Evolutionary conservation across 352 stramenopile genomes (phyloP).

Genomic region (Phytophthora rubi): DNA sequence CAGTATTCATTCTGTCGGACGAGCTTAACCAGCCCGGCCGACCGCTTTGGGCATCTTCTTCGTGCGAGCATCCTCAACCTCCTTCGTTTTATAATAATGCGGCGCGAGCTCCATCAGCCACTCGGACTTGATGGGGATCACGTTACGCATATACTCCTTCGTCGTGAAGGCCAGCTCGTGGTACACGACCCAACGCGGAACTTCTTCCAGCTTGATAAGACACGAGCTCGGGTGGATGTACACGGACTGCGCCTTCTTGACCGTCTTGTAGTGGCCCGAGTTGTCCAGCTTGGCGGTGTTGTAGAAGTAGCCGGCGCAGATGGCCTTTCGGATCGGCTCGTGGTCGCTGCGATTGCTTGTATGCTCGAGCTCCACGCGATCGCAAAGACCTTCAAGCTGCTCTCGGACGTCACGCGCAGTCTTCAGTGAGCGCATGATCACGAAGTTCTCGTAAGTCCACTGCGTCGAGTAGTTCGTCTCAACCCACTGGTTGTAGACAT

Average conservation of each 20-base stretch:
- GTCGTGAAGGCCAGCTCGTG: slow-evolving; percentile 99
- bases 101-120: slow-evolving; percentile 99
- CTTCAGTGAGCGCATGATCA: slow-evolving; percentile 98
- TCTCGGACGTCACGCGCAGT: slow-evolving; percentile 98
- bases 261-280: slow-evolving; percentile 98
- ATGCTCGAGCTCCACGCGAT: slow-evolving; percentile 97
- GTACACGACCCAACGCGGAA: slow-evolving; percentile 97
- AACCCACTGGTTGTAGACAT: slow-evolving; percentile 98
- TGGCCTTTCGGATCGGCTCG: slow-evolving; percentile 96
- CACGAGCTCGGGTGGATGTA: slow-evolving; percentile 99
- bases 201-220: slow-evolving; percentile 91
- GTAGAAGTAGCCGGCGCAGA: slow-evolving; percentile 99
- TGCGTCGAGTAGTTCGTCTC: slow-evolving; percentile 97
- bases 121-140: slow-evolving; percentile 96
- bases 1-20: background rate
- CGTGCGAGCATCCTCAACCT: slow-evolving; percentile 94
- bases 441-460: slow-evolving; percentile 96
- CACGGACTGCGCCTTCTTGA: slow-evolving; percentile 98
- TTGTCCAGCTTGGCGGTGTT: slow-evolving; percentile 97
- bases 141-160: slow-evolving; percentile 99
- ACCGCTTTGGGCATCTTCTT: slow-evolving; percentile 98
- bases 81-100: slow-evolving; percentile 99
- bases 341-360: slow-evolving; percentile 89
- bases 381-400: slow-evolving; percentile 98
- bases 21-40: slow-evolving; percentile 46